Conservation (phyloP, 2,329 filamentous ascomycete species). For the Atkinsonella hypoxylon region DNA sequence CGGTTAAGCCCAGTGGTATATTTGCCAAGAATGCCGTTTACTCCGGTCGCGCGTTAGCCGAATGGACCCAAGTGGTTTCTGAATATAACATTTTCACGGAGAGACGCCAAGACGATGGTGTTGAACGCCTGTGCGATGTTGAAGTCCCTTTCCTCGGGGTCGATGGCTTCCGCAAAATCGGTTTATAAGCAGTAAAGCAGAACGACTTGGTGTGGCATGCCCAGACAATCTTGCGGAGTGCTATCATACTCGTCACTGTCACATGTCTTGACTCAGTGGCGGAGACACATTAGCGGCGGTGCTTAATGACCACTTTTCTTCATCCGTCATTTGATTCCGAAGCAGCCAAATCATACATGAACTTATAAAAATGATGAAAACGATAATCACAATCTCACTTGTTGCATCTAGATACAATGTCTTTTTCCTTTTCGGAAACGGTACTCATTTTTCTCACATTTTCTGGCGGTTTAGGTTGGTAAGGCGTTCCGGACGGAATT, state of each 20-base stretch:
- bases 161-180: conserved; percentile 25
- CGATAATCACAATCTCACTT: neutral
- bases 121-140: conserved; percentile 52
- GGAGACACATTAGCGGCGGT: neutral
- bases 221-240: neutral
- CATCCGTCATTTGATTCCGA: neutral
- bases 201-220: neutral
- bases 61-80: conserved; percentile 63
- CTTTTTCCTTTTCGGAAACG: too few species aligned
- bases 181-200: neutral
- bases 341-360: neutral
- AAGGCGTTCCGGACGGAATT: neutral
- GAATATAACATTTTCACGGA: conserved; percentile 78
- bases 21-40: conserved; percentile 43
- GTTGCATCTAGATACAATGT: neutral
- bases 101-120: conserved; percentile 60
- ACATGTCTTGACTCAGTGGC: neutral
- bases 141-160: conserved; percentile 39
- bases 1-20: conserved; percentile 33
- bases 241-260: neutral
- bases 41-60: conserved; percentile 60
- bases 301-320: neutral
- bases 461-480: neutral
- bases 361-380: neutral
- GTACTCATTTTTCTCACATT: neutral